Evolutionary conservation across 306 rosid genomes (phyloP), one percentile per base, ranked within the genome.

Genomic region (Vigna trinervia): DNA sequence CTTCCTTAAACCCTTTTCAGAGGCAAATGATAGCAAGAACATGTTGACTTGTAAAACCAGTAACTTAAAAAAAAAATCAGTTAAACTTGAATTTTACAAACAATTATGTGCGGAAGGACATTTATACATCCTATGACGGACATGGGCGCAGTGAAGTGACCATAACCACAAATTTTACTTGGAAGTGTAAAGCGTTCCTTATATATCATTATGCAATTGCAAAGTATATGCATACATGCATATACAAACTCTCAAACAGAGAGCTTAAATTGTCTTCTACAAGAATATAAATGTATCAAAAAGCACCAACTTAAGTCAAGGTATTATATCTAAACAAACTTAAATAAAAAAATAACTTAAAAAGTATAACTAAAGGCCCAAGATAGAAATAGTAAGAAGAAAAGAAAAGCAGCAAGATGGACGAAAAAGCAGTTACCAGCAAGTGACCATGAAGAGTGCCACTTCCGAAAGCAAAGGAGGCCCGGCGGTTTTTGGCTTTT

Each of bases 361-460:
- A 38, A 58, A n/a, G 51, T 51, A 68, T 57, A 58, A 23, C 34
- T 3, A 53, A 20, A 74, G 51, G 19, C 36, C 9, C 23, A 39
- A 61, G n/a, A 10, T 9, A 13, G 32, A 41, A 30, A 59, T 5
- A 59, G 43, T 5, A 30, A 46, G 74, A 64, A 51, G 59, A 46
- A 67, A 46, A 48, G 32, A 32, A 74, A 62, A 67, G 22, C 34
- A 57, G 45, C 30, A 53, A 50, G 78, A 48, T 19, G 12, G 57
- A 63, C 36, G 69, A 19, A 80, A 53, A 77, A 32, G 64, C 8
- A 88, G 87, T 83, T 80, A 92, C 97, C 96, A 95, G 87, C 73
- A 95, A 83, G 90, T 95, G 98, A 65, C 98, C 97, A 64, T 84
- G 91, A 73, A 92, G 97, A 70, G 98, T 95, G 71, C 98, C 98